These are phyloP conservation scores for Sporobolomyces roseus DNA, from an alignment of 768 basidiomycete genomes.

Conservation along the genomic window DNA sequence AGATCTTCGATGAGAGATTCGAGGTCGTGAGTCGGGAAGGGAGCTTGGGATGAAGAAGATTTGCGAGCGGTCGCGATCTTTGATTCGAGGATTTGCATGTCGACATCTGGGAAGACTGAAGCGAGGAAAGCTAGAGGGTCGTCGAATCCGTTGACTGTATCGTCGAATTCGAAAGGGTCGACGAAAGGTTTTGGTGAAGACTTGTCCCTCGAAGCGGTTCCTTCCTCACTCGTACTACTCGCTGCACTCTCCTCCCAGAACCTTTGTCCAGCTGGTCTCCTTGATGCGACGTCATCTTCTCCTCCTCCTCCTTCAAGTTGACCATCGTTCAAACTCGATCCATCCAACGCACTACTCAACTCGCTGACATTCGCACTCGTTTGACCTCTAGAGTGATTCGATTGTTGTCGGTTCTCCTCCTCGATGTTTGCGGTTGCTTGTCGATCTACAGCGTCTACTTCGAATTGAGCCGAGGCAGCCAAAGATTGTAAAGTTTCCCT, in stretches of 20 bases:
- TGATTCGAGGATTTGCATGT: conserved; percentile 14
- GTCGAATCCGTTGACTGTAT: conserved; percentile 16
- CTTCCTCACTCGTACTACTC: conserved; percentile 25
- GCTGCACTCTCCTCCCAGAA: conserved; percentile 24
- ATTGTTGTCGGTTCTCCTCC: too few species aligned
- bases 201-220: conserved; percentile 1
- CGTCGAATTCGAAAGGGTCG: conserved; percentile 12
- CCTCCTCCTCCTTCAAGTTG: not conserved
- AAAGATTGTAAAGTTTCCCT: conserved; percentile 17
- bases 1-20: conserved; percentile 38
- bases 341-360: conserved; percentile 25
- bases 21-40: conserved; percentile 21
- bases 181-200: not conserved
- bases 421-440: not conserved
- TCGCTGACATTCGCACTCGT: conserved; percentile 20
- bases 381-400: too few species aligned
- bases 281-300: not conserved
- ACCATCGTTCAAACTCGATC: conserved; percentile 12
- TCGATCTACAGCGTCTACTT: conserved; percentile 7
- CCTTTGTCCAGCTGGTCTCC: conserved; percentile 1
- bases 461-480: conserved; percentile 24
- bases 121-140: conserved; percentile 40
- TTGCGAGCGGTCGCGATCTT: conserved; percentile 4
- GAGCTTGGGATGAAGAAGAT: too few species aligned
- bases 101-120: conserved; percentile 35